Conservation (phyloP, 2,329 filamentous ascomycete genomes). For the Phoma sp. region DNA sequence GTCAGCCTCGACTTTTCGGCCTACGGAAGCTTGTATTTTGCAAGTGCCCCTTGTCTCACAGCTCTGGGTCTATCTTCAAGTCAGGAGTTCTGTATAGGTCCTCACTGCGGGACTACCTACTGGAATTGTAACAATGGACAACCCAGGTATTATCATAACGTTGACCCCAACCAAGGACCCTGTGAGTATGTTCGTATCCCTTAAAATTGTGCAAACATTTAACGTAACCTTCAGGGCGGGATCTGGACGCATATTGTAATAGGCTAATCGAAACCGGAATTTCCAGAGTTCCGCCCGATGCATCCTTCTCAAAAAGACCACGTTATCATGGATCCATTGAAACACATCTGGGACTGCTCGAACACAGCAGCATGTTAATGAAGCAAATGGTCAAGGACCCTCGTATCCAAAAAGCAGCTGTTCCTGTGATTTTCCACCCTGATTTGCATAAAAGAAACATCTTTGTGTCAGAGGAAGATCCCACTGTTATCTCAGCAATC, state of each 20-base stretch:
- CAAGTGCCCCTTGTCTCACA: constrained; percentile 24
- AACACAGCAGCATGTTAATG: background rate
- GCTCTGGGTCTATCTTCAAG: constrained; percentile 19
- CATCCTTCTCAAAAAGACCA: background rate
- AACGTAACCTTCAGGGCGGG: background rate
- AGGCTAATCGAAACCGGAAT: background rate
- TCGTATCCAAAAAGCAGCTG: constrained; percentile 36
- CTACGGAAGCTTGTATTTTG: constrained; percentile 49
- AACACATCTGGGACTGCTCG: background rate
- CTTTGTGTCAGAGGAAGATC: constrained; percentile 51
- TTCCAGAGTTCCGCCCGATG: background rate
- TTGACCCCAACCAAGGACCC: constrained; percentile 48
- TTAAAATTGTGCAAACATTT: background rate
- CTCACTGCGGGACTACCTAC: constrained; percentile 39
- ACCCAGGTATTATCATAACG: constrained; percentile 44
- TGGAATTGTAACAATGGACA: constrained; percentile 42
- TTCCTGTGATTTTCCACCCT: constrained; percentile 49
- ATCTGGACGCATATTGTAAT: background rate
- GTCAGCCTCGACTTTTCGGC: constrained; percentile 47
- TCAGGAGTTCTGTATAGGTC: constrained; percentile 40
- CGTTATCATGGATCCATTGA: background rate
- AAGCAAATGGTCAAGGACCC: constrained; percentile 4
- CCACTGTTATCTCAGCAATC: constrained; percentile 48
- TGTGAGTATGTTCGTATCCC: constrained; percentile 41
- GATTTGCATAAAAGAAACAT: constrained; percentile 55